These are phyloP conservation scores for Phytophthora pistaciae DNA, from an alignment of 352 stramenopile genomes.

Conservation along the genomic window DNA sequence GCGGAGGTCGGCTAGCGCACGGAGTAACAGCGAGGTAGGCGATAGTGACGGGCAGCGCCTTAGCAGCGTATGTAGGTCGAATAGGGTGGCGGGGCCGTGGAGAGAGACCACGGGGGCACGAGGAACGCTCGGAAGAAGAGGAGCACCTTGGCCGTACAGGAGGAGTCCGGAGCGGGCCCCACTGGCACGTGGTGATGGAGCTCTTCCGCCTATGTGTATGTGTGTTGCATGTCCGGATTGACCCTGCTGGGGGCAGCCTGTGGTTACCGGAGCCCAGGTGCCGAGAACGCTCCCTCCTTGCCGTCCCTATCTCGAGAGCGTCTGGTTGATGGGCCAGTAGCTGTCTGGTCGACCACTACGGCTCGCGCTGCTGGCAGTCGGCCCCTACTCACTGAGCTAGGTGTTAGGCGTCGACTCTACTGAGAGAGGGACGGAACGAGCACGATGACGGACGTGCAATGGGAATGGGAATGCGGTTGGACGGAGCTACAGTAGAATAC, in stretches of 20 bases:
- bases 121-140: not conserved
- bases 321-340: not conserved
- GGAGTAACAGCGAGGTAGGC: too few species aligned
- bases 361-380: not conserved
- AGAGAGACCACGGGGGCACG: not conserved
- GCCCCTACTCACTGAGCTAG: not conserved
- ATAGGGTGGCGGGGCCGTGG: not conserved
- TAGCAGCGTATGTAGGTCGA: not conserved
- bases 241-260: not conserved
- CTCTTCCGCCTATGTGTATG: not conserved
- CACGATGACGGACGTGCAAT: not conserved
- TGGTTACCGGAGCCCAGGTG: not conserved
- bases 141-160: not conserved
- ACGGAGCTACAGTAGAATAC: too few species aligned
- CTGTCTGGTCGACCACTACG: not conserved
- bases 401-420: too few species aligned
- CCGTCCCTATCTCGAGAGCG: not conserved
- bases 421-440: not conserved
- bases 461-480: not conserved
- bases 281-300: not conserved
- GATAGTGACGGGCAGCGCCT: not conserved
- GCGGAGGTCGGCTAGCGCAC: too few species aligned
- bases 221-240: not conserved
- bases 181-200: not conserved
- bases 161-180: not conserved